Base-by-base conservation (phyloP, 1,139 yeast species). In the Maudiozyma humilis region DNA sequence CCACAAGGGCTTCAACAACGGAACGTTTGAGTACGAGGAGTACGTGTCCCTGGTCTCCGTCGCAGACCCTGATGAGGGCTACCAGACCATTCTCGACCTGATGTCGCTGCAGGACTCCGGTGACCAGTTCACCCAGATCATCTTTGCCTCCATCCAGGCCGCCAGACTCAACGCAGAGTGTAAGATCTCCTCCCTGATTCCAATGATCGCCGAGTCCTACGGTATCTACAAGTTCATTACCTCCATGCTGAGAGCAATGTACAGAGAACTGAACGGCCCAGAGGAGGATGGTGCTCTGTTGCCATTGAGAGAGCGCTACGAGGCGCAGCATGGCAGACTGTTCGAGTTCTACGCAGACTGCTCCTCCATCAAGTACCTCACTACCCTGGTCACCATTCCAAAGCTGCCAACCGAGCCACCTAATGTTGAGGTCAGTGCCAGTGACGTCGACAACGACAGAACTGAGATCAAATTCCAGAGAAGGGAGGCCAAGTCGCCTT, bases 1-100 rank as follows among this genome's bases (percentile, higher is more conserved):
- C 49, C 95, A 91, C 59, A 80, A 87, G 13, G 95, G 89, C 2
- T 91, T 89, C 67, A 49, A 53, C 33, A 89, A 85, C 59, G 97
- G 97, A 17, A 88, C 89, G 38, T 91, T 91, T 65, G 98, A 91
- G 62, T 91, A 91, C 59, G 95, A 88, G 62, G 98, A 91, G 60
- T 91, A 89, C 60, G 79, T 89, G 37, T 86, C 96, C 2, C 72
- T 91, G 53, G 76, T 88, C 48, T 81, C 89, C 3, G 94, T 87
- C 33, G 82, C 86, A 57, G 96, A 91, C 60, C 96, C 96, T 2
- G 89, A 91, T 60, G 96, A 88, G 66, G 97, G 97, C 5, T 91
- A 85, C 60, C 96, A 89, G 58, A 80, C 95, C 1, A 78, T 89
- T 51, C 66, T 87, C 51, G 96, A 87, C 60, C 70, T 91, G 56